phyloP scores from a whole-genome alignment of 768 basidiomycete genomes.

The Dacryopinax primogenitus region DNA sequence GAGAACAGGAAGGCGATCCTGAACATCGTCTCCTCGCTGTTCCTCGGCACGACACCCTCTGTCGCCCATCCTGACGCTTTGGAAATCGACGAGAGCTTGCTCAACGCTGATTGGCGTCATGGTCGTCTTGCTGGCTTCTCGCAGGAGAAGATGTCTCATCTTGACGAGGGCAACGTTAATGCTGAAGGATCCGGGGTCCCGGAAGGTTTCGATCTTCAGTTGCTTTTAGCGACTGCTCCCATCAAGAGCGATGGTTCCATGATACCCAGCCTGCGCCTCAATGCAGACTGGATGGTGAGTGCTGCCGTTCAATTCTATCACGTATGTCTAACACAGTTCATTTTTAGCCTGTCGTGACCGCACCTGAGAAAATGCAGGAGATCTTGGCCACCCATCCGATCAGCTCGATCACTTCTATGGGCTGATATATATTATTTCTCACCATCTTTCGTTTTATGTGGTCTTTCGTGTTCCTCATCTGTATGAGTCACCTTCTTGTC shows the following conservation, averaged over 20 bases:
- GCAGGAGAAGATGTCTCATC: background rate
- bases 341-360: background rate
- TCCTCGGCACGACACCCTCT: background rate
- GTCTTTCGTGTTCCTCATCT: background rate
- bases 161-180: background rate
- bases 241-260: constrained; percentile 3
- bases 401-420: background rate
- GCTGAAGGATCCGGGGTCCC: background rate
- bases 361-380: background rate
- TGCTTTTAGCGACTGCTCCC: background rate
- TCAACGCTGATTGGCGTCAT: constrained; percentile 5
- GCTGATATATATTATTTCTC: background rate
- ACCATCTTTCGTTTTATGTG: background rate
- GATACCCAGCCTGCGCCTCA: constrained; percentile 3
- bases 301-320: background rate
- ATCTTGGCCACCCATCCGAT: background rate
- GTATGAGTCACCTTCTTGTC: background rate
- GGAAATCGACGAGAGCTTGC: constrained; percentile 4
- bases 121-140: background rate
- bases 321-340: background rate
- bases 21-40: constrained; percentile 1
- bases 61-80: constrained; percentile 2
- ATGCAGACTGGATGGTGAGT: constrained; percentile 4
- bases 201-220: background rate
- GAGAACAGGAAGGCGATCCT: constrained; percentile 4